Base-by-base conservation (phyloP, 2,329 filamentous ascomycete genomes). In the Aspergillus fumigatus region DNA sequence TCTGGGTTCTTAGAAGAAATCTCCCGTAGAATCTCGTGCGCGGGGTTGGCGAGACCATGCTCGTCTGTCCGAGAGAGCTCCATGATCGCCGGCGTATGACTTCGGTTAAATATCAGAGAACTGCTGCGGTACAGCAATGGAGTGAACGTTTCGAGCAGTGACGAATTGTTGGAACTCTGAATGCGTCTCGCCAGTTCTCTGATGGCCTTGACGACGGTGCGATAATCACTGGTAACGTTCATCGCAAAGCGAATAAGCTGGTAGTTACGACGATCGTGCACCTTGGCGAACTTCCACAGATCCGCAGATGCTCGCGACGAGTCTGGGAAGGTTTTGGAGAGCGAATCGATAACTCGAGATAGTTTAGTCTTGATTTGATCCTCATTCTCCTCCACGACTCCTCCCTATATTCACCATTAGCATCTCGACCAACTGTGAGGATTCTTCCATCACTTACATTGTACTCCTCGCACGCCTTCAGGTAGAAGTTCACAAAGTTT, bases 1-100 rank as follows among this genome's bases (percentile, higher is more conserved):
- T 93, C 89, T 0, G 94, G 92, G 61, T 94, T 94, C 48, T 86
- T 85, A 53, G 90, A 87, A 0, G 94, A 97, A 29, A 97, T 96
- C 69, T 97, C 90, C 67, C 91, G 93, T 50, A 97, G 82, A 53
- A 97, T 82, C 68, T 96, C 90, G 67, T 97, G 92, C 1, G 94
- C 93, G 14, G 89, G 86, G 21, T 83, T 79, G 5, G 88, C 90
- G 50, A 97, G 80, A 0, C 87, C 88, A 50, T 89, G 85, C 67
- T 92, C 88, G 68, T 97, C 88, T 9, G 86, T 92, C 66, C 91
- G 88, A 10, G 92, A 92, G 67, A 88, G 89, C 56, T 92, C 88
- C 79, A 97, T 90, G 60, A 97, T 93, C 0, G 90, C 87, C 3
- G 92, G 86, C 19, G 99, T 86, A 70, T 99, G 92, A 70, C 93